Percentiles rank a stretch among this genome's conserved stretches.
phyloP scores from a whole-genome alignment of 176 grass and related monocot species.

The Oryza coarctata region DNA sequence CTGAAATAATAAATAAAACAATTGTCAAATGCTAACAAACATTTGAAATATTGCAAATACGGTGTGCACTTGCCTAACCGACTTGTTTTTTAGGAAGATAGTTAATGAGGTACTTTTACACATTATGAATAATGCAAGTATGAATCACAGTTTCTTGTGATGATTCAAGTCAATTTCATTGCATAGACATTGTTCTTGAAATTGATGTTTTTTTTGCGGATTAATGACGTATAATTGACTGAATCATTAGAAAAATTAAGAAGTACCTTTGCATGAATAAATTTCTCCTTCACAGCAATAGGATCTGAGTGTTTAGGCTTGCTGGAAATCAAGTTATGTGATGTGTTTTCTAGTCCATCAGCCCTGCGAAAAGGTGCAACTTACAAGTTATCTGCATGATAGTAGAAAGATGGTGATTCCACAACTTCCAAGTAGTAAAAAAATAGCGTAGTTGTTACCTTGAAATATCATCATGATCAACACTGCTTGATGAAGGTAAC shows the following conservation, averaged over 20 bases:
- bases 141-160: constrained; percentile 17
- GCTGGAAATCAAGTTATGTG: constrained; percentile 34
- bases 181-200: neutral
- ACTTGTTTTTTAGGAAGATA: neutral
- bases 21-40: constrained; percentile 6
- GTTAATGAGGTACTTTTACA: constrained; percentile 8
- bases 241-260: constrained; percentile 3
- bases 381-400: constrained; percentile 32
- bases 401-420: constrained; percentile 15
- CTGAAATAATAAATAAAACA: constrained; percentile 55
- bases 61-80: too few species aligned
- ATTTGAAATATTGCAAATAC: constrained; percentile 1
- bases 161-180: neutral
- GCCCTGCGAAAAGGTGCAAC: constrained; percentile 44
- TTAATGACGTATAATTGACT: neutral
- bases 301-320: constrained; percentile 87
- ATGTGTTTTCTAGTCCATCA: constrained; percentile 52
- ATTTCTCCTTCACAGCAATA: constrained; percentile 95
- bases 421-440: constrained; percentile 9
- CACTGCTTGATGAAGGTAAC: constrained; percentile 48
- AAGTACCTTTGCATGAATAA: constrained; percentile 97
- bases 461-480: constrained; percentile 50
- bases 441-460: constrained; percentile 51
- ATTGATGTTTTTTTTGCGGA: neutral
- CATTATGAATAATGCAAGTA: neutral